A percentile compares a stretch with the other conserved stretches of the same genome.
Evolutionary conservation across 2,329 filamentous ascomycete genomes (phyloP).

Genomic region (Pseudopyrenochaeta lycopersici): DNA sequence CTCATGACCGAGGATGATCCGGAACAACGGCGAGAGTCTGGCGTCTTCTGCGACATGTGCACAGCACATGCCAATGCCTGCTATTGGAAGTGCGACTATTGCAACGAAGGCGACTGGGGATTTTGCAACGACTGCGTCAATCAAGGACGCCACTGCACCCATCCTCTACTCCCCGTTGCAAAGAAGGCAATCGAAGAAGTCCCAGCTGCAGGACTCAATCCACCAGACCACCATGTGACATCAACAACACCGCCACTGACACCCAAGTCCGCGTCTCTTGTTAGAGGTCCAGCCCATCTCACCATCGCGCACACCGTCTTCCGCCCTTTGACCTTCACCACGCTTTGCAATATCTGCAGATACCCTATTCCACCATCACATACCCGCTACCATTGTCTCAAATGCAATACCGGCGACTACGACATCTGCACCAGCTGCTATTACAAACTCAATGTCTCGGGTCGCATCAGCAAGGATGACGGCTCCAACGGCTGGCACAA

Average conservation of each 20-base stretch:
- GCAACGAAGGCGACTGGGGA: conserved; percentile 94
- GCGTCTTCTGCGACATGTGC: conserved; percentile 86
- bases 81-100: conserved; percentile 88
- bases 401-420: conserved; percentile 83
- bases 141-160: conserved; percentile 80
- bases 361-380: conserved; percentile 74
- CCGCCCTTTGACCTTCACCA: conserved; percentile 75
- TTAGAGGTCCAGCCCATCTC: conserved; percentile 42
- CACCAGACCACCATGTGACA: conserved; percentile 34
- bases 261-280: conserved; percentile 55
- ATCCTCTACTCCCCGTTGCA: conserved; percentile 79
- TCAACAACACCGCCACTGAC: conserved; percentile 49
- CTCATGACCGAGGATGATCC: conserved; percentile 72
- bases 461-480: conserved; percentile 76
- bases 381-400: conserved; percentile 80
- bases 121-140: conserved; percentile 91
- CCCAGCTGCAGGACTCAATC: conserved; percentile 24
- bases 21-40: conserved; percentile 72
- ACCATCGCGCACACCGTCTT: conserved; percentile 58
- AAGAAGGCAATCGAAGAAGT: conserved; percentile 57
- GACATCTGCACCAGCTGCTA: conserved; percentile 87
- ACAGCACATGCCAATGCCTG: conserved; percentile 78
- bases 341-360: conserved; percentile 80
- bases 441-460: conserved; percentile 67
- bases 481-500: conserved; percentile 84